phyloP scores from a whole-genome alignment of 2,329 filamentous ascomycete genomes.

The Paecilomyces dactylethromorphus region DNA sequence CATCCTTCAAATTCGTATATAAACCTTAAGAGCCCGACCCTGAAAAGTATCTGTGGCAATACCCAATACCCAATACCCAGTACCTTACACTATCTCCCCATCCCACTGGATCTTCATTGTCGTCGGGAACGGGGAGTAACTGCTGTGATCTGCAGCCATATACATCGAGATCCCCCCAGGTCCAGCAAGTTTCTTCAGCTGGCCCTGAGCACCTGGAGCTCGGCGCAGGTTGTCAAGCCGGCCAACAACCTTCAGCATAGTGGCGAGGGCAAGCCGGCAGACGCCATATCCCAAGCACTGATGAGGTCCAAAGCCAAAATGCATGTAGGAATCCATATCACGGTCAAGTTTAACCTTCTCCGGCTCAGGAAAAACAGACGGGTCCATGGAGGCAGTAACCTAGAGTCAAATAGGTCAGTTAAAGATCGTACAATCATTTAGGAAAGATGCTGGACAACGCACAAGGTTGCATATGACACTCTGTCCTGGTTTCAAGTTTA shows the following conservation, averaged over 20 bases:
- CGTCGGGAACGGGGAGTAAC: slow-evolving; percentile 36
- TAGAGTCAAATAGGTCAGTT: slow-evolving; percentile 7
- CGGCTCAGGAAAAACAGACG: slow-evolving; percentile 31
- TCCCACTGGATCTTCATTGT: slow-evolving; percentile 42
- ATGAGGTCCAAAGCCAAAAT: slow-evolving; percentile 59
- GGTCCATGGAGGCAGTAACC: slow-evolving; percentile 30
- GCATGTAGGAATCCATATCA: slow-evolving; percentile 56
- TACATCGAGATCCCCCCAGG: slow-evolving; percentile 36
- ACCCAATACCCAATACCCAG: not conserved
- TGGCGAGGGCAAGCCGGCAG: slow-evolving; percentile 26
- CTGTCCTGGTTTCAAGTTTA: slow-evolving; percentile 29
- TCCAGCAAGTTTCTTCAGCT: slow-evolving; percentile 32
- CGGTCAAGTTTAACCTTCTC: slow-evolving; percentile 54
- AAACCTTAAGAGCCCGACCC: not conserved
- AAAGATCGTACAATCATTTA: not conserved
- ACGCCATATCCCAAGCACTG: slow-evolving; percentile 49
- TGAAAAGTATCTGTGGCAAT: slow-evolving; percentile 13
- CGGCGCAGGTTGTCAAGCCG: slow-evolving; percentile 35
- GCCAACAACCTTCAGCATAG: slow-evolving; percentile 36
- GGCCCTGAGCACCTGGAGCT: slow-evolving; percentile 33
- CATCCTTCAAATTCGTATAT: not conserved
- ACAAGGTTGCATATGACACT: slow-evolving; percentile 31
- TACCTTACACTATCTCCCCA: slow-evolving; percentile 17
- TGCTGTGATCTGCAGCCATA: slow-evolving; percentile 38
- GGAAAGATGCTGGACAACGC: slow-evolving; percentile 6